These are phyloP conservation scores for Coemansia sp. DNA, from an alignment of 192 early-diverging fungal genomes.

Conservation along the genomic window DNA sequence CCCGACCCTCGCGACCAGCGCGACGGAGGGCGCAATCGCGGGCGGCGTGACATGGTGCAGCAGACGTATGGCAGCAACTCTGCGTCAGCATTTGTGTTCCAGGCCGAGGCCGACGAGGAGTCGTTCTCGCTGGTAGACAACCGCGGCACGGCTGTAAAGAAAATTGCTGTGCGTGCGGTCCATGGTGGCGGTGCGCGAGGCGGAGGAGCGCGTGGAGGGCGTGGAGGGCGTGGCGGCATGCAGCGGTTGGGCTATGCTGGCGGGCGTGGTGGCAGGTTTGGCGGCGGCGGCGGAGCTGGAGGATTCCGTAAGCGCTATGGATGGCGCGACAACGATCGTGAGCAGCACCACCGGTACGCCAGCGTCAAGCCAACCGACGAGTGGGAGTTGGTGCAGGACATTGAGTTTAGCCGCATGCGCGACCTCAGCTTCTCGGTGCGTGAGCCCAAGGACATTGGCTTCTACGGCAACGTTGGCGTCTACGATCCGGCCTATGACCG, in stretches of 20 bases:
- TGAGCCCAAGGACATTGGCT: conserved; percentile 77
- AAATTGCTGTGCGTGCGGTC: conserved; percentile 23
- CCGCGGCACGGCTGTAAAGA: conserved; percentile 31
- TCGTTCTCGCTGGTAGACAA: conserved; percentile 84
- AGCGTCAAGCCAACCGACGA: conserved; percentile 82
- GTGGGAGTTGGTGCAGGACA: conserved; percentile 92
- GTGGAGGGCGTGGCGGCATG: conserved; percentile 22
- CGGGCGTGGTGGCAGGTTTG: conserved; percentile 41
- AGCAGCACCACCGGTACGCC: conserved; percentile 76
- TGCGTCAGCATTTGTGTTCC: conserved; percentile 83
- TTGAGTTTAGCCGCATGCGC: conserved; percentile 85
- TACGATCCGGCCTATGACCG: conserved; percentile 87
- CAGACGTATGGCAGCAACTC: conserved; percentile 84
- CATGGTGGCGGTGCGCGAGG: conserved; percentile 28
- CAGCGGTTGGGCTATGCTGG: conserved; percentile 52
- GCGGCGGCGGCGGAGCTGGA: conserved; percentile 27
- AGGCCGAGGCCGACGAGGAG: conserved; percentile 86
- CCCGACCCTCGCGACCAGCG: conserved; percentile 58
- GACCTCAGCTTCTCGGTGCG: conserved; percentile 78
- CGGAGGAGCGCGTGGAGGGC: conserved; percentile 38
- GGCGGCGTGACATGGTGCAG: conserved; percentile 49
- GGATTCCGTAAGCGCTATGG: conserved; percentile 43
- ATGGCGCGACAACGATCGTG: conserved; percentile 54
- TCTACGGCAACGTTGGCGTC: conserved; percentile 68
- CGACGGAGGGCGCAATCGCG: conserved; percentile 52